These are phyloP conservation scores for Ettlia oleoabundans DNA, from an alignment of 139 green algal species.

Conservation along the genomic window DNA sequence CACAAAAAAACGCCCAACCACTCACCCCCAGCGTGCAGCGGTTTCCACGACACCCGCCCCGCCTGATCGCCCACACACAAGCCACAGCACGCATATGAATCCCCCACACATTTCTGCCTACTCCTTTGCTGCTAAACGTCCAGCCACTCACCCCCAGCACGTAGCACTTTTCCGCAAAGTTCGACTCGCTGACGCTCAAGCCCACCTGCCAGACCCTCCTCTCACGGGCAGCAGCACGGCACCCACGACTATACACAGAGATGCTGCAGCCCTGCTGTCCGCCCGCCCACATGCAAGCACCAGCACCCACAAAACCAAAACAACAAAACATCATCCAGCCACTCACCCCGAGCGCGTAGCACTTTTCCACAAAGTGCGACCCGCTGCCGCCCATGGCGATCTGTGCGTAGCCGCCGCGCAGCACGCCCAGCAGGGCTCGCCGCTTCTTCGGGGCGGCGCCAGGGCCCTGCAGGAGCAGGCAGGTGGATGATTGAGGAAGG, in stretches of 20 bases:
- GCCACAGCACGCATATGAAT: too few species aligned
- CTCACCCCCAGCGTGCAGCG: too few species aligned
- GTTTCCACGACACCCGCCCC: too few species aligned
- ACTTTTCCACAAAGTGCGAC: constrained; percentile 64
- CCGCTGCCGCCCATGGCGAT: constrained; percentile 37
- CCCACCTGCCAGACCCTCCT: too few species aligned
- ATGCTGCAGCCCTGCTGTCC: too few species aligned
- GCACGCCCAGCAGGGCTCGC: constrained; percentile 48
- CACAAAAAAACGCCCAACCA: too few species aligned
- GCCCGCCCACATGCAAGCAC: too few species aligned
- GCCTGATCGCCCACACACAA: too few species aligned
- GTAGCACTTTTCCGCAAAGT: too few species aligned
- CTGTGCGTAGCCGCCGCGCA: constrained; percentile 51
- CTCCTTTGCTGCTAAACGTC: too few species aligned
- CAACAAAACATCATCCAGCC: neutral
- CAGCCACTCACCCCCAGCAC: neutral
- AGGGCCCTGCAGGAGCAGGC: constrained; percentile 40
- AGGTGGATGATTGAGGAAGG: neutral
- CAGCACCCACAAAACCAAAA: neutral
- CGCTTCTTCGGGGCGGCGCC: constrained; percentile 51
- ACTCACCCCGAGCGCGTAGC: constrained; percentile 51
- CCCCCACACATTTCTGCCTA: too few species aligned
- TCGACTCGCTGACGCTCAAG: too few species aligned
- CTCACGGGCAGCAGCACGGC: neutral
- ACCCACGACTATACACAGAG: neutral